Evolutionary conservation across 169 alveolate genomes (phyloP), one percentile per base, ranked within the genome.

Genomic region (Neospora caninum): DNA sequence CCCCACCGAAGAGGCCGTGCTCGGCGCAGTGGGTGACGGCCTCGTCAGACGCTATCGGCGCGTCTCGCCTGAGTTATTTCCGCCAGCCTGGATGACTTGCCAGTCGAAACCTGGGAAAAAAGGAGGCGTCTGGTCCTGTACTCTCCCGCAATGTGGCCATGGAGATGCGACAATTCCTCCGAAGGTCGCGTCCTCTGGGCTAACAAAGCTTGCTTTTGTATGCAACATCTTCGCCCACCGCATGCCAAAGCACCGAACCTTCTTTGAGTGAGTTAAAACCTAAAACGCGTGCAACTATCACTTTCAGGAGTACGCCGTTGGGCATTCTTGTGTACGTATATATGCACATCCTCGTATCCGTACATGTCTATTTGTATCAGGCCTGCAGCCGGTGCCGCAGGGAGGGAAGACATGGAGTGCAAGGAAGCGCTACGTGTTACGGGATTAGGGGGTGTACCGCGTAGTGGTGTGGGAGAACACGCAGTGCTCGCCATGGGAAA

Each of bases 141-240:
- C 34, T 20, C 0, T 25, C 25, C 78, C 34, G 10, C 78, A 29
- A 64, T 27, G 36, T 25, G 78, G 78, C 78, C 34, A 29, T 64
- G 78, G 78, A 1, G 78, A 6, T 64, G 78, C 78, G 36, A 29
- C 0, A 64, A 20, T 25, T 4, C 20, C 7, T 20, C 78, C 20
- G 25, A 29, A 29, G 36, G 78, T 4, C 4, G 78, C 9, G 78
- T n/a, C 43, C 34, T 6, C 45, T 7, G 53, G 43, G 43, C 87
- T 78, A 45, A 39, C 29, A 4, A 78, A 78, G 18, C 27, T 78
- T 22, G 87, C 87, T 34, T 78, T 78, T 34, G 45, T 78, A 4
- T 78, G 87, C 87, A 78, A 78, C 87, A 78, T 78, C 27, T 78
- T 78, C 43, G 87, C 87, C 43, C 43, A 22, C 87, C 87, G 41